phyloP scores from a whole-genome alignment of 768 basidiomycete species.

The Rossbeevera mucosa region DNA sequence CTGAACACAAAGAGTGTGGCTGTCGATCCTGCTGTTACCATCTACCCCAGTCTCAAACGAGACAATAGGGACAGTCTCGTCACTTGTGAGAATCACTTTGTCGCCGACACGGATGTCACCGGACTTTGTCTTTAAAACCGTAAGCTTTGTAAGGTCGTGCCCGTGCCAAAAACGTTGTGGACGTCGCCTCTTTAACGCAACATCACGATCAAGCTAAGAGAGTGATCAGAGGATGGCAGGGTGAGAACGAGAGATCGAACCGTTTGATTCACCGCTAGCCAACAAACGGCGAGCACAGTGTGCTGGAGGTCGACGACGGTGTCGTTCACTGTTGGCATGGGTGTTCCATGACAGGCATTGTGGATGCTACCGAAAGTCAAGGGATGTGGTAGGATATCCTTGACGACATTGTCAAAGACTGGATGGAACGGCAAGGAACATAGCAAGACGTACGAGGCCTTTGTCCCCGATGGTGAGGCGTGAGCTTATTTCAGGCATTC shows the following conservation, averaged over 20 bases:
- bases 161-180: slow-evolving; percentile 77
- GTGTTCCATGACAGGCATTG: slow-evolving; percentile 41
- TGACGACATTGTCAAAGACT: slow-evolving; percentile 4
- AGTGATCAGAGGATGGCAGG: slow-evolving; percentile 1
- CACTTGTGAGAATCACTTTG: slow-evolving; percentile 57
- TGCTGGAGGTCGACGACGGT: slow-evolving; percentile 71
- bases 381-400: slow-evolving; percentile 67
- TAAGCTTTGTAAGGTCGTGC: slow-evolving; percentile 57
- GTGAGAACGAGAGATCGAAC: slow-evolving; percentile 37
- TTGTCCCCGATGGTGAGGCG: slow-evolving; percentile 71
- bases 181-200: slow-evolving; percentile 54
- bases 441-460: slow-evolving; percentile 50
- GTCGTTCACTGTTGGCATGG: slow-evolving; percentile 43
- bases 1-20: slow-evolving; percentile 57
- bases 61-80: slow-evolving; percentile 46
- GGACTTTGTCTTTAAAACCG: slow-evolving; percentile 54
- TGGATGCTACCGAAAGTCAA: slow-evolving; percentile 44
- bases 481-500: slow-evolving; percentile 74
- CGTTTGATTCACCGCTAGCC: slow-evolving; percentile 85
- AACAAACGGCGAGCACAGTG: slow-evolving; percentile 73
- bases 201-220: slow-evolving; percentile 53
- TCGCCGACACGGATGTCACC: slow-evolving; percentile 74
- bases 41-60: slow-evolving; percentile 54
- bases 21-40: slow-evolving; percentile 42
- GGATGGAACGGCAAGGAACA: not conserved